These are phyloP conservation scores for Cytospora leucostoma DNA, from an alignment of 2,329 filamentous ascomycete species.

Conservation along the genomic window DNA sequence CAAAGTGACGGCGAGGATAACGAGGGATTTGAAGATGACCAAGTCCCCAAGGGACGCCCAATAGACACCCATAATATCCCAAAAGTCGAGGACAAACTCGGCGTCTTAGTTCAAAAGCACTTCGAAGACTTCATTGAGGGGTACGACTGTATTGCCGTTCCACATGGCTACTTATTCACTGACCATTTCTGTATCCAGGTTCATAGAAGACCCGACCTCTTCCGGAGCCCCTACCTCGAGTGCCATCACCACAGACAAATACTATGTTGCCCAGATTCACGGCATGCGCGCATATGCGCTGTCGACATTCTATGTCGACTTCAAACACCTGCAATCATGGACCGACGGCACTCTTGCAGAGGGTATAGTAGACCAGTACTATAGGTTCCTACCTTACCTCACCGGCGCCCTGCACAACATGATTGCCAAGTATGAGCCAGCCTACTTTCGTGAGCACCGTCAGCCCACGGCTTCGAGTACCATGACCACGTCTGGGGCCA, in stretches of 20 bases:
- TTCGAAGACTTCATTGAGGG: conserved; percentile 81
- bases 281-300: conserved; percentile 72
- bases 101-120: conserved; percentile 70
- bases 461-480: conserved; percentile 78
- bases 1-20: conserved; percentile 61
- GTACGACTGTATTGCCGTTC: conserved; percentile 46
- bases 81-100: conserved; percentile 74
- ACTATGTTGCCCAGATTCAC: conserved; percentile 83
- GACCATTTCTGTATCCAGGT: conserved; percentile 45
- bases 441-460: conserved; percentile 90
- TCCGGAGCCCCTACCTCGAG: conserved; percentile 67
- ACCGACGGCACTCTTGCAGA: conserved; percentile 80
- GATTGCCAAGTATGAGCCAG: conserved; percentile 90
- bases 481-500: conserved; percentile 67
- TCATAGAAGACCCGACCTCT: conserved; percentile 67
- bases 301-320: conserved; percentile 88
- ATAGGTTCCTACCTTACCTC: conserved; percentile 91
- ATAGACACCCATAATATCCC: conserved; percentile 58
- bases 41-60: conserved; percentile 55
- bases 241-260: conserved; percentile 73
- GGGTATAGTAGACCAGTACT: conserved; percentile 88
- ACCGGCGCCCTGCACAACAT: conserved; percentile 86
- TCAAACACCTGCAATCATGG: conserved; percentile 76
- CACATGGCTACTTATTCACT: conserved; percentile 11
- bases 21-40: conserved; percentile 65